Evolutionary conservation across 1,284 basidiomycete species (phyloP).

Genomic region (Puccinia hordei): DNA sequence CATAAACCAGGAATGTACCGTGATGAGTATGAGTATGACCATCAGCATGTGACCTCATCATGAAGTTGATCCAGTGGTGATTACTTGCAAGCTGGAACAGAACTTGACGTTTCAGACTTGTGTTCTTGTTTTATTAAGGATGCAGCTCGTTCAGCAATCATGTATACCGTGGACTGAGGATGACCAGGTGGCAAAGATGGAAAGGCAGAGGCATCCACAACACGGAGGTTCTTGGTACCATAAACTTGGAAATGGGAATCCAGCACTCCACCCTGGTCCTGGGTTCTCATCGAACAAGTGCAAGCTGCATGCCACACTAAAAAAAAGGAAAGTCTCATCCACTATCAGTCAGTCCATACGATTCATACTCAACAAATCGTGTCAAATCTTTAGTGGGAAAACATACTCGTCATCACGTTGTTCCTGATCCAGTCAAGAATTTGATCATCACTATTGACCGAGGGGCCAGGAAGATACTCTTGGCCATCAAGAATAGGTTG

Average conservation of each 20-base stretch:
- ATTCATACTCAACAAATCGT: neutral
- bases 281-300: slow-evolving; percentile 71
- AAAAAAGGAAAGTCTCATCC: neutral
- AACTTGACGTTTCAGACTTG: neutral
- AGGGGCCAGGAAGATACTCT: slow-evolving; percentile 23
- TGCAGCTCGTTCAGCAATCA: slow-evolving; percentile 49
- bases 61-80: no score
- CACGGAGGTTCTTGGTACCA: slow-evolving; percentile 69
- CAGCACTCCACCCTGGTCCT: slow-evolving; percentile 73
- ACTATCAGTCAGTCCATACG: neutral
- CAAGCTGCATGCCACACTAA: slow-evolving; percentile 61
- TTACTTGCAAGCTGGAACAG: no score
- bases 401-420: slow-evolving; percentile 36
- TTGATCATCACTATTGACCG: slow-evolving; percentile 26
- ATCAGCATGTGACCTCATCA: no score
- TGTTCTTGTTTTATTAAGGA: slow-evolving; percentile 33
- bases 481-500: slow-evolving; percentile 28
- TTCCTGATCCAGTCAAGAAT: slow-evolving; percentile 32
- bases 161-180: slow-evolving; percentile 50
- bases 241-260: slow-evolving; percentile 72
- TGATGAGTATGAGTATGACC: no score
- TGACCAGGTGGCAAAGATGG: slow-evolving; percentile 47
- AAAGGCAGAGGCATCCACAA: slow-evolving; percentile 58
- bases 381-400: neutral
- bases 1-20: no score